phyloP scores from a whole-genome alignment of 73 alveolate genomes.

The Effrenium voratum region DNA sequence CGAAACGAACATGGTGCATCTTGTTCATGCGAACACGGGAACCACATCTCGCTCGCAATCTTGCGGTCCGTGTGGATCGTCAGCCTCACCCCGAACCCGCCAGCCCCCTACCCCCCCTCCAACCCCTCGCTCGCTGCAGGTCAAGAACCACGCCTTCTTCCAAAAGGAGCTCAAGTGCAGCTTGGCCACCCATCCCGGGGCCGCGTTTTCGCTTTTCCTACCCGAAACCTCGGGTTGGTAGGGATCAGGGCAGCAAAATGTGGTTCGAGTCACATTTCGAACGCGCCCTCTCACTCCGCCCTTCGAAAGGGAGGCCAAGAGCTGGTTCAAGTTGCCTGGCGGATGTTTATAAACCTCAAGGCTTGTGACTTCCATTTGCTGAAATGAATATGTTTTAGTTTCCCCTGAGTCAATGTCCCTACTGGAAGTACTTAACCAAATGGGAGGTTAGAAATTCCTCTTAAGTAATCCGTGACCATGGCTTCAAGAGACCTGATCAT shows the following conservation, averaged over 20 bases:
- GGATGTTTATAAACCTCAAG: not conserved
- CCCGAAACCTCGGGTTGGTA: not conserved
- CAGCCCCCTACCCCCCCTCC: not conserved
- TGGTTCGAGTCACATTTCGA: not conserved
- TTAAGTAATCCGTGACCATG: no score
- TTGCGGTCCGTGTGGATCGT: not conserved
- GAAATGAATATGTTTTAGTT: no score
- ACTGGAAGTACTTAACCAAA: no score
- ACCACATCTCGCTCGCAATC: not conserved
- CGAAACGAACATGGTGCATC: no score
- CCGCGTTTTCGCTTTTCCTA: not conserved
- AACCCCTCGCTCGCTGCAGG: not conserved
- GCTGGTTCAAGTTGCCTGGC: not conserved
- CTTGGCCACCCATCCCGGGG: not conserved
- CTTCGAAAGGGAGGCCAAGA: not conserved
- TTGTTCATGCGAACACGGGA: no score
- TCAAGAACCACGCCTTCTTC: conserved; percentile 57
- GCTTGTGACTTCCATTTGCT: no score
- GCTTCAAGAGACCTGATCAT: no score
- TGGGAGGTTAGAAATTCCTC: no score
- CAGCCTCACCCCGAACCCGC: not conserved
- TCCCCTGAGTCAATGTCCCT: no score
- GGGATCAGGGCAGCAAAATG: not conserved
- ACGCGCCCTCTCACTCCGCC: not conserved
- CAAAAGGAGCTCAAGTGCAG: conserved; percentile 22